Evolutionary conservation across 31 red algal genomes (phyloP).

Genomic region (Pterothamnion heteromorphum): DNA sequence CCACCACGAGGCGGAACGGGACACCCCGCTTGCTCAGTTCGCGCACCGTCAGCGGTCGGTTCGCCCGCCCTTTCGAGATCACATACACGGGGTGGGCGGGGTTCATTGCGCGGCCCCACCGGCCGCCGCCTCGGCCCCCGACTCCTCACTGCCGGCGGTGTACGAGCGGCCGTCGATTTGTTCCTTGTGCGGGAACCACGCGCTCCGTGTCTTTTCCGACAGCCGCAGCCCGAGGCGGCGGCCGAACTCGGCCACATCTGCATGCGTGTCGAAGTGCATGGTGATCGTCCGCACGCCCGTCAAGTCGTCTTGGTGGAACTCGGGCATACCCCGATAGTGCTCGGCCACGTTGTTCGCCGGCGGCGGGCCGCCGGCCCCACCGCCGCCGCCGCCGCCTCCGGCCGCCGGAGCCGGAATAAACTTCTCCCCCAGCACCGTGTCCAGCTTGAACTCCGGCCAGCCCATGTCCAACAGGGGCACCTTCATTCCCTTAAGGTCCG

Average conservation of each 20-base stretch:
- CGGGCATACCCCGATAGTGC: neutral
- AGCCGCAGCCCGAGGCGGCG: neutral
- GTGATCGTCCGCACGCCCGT: neutral
- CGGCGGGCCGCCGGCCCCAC: no score
- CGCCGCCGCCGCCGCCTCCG: no score
- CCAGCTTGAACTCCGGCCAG: no score
- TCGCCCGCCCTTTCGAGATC: neutral
- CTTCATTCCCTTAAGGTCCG: no score
- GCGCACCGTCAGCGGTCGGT: neutral
- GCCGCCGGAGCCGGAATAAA: no score
- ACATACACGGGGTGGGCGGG: neutral
- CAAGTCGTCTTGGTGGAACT: neutral
- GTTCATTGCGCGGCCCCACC: neutral
- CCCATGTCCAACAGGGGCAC: no score
- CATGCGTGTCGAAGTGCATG: neutral
- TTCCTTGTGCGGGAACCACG: no score
- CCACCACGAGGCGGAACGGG: neutral
- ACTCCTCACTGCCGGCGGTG: no score
- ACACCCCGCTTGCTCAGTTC: neutral
- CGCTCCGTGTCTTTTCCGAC: no score
- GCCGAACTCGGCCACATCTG: neutral
- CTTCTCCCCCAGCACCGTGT: no score
- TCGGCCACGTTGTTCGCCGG: conserved; percentile 2
- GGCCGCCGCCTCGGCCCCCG: neutral
- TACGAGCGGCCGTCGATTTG: no score